Conservation (phyloP, 2,329 filamentous ascomycete species). For the Cladosporium oxysporum region DNA sequence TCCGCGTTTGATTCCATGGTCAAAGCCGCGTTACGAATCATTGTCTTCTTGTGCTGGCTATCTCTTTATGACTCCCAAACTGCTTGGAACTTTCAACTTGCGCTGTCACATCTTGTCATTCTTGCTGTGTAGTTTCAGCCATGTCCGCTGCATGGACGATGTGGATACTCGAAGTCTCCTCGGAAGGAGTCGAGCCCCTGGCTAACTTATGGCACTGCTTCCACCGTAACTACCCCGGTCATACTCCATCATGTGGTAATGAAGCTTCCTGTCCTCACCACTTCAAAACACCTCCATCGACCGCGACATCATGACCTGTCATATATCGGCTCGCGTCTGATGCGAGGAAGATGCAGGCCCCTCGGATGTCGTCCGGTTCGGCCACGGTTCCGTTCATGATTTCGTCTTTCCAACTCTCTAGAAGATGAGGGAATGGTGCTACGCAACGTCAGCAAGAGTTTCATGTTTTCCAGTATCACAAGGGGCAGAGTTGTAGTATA, state of each 20-base stretch:
- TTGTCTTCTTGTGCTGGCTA: neutral
- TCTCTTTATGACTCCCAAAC: neutral
- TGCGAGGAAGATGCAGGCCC: slow-evolving; percentile 51
- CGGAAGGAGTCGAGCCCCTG: no score
- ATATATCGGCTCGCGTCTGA: slow-evolving; percentile 52
- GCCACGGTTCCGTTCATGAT: slow-evolving; percentile 52
- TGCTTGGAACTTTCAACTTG: no score
- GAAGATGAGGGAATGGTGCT: slow-evolving; percentile 47
- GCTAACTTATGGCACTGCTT: no score
- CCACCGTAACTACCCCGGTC: no score
- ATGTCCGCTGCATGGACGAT: neutral
- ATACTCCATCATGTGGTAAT: no score
- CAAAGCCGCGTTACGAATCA: neutral
- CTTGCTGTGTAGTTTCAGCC: no score
- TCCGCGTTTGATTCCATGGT: neutral
- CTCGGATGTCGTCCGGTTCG: slow-evolving; percentile 53
- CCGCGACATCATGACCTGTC: slow-evolving; percentile 48
- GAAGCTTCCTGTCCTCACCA: neutral
- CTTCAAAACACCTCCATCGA: slow-evolving; percentile 42
- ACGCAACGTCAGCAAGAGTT: neutral
- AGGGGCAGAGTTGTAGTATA: neutral
- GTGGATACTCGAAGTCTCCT: neutral
- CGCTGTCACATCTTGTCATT: no score
- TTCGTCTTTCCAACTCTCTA: slow-evolving; percentile 53
- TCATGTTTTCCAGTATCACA: neutral